A percentile compares a stretch with the other conserved stretches of the same genome.
Conservation (phyloP, 2,329 filamentous ascomycete species). For the Aspergillus tamarii region DNA sequence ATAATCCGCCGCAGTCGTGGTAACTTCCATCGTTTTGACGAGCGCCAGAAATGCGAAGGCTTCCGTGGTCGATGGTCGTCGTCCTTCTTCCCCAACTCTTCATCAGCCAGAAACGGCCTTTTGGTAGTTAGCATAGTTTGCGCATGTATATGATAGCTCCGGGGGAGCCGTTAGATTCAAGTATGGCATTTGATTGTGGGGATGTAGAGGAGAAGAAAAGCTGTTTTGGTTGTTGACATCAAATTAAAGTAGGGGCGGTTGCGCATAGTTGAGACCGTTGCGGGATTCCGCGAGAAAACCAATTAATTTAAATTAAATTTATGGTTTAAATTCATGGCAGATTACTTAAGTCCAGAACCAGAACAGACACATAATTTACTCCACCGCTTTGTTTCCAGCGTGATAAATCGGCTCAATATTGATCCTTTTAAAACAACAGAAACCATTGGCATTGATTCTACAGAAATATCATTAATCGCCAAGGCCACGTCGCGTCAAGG, state of each 20-base stretch:
- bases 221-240: neutral
- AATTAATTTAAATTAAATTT: neutral
- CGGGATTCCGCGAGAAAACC: conserved; percentile 3
- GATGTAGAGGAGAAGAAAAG: neutral
- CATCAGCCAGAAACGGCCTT: conserved; percentile 55
- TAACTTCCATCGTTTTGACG: conserved; percentile 39
- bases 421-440: neutral
- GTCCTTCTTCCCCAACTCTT: conserved; percentile 68
- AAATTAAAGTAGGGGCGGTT: conserved; percentile 1
- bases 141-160: conserved; percentile 24
- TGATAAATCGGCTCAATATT: neutral
- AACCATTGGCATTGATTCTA: neutral
- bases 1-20: conserved; percentile 55
- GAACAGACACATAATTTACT: conserved; percentile 2
- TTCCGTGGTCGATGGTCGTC: conserved; percentile 58
- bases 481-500: neutral
- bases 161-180: conserved; percentile 22
- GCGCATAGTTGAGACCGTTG: conserved; percentile 12
- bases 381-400: conserved; percentile 9
- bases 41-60: conserved; percentile 30
- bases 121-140: conserved; percentile 44
- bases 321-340: neutral
- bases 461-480: neutral
- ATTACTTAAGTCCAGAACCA: neutral
- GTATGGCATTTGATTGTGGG: conserved; percentile 15